Evolutionary conservation across 2,329 filamentous ascomycete species (phyloP), one percentile per base, ranked within the genome.

Genomic region (Cladophialophora yegresii): DNA sequence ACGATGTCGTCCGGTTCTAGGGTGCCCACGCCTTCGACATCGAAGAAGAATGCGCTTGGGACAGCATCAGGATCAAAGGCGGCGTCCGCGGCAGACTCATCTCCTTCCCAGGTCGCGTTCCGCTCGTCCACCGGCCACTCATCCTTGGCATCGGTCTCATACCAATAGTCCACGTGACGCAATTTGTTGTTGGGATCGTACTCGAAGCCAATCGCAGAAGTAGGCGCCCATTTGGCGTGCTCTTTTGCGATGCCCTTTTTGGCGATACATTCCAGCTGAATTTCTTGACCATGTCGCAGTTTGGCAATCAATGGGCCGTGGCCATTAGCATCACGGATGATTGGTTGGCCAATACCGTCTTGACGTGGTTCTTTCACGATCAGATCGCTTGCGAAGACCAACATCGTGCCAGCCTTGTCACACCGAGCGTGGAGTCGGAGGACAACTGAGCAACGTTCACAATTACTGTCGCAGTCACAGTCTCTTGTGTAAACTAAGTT

Each of bases 201-300:
- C 78, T 99, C 95, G 75, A 99, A 99, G 26, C 92, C 93, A 47
- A 99, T 88, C 3, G 95, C 95, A 47, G 92, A 85, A 40, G 91
- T 93, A 1, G 95, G 93, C 73, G 92, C 90, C 95, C 95, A 99
- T 78, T 99, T 99, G 9, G 95, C 91, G 78, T 99, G 95, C 77
- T 99, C 95, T 82, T 99, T 99, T 43, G 93, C 93, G 69, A 98
- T 98, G 0, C 95, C 95, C 83, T 98, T 98, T 83, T 96, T 97
- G 57, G 93, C 95, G 70, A 97, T 90, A 75, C 93, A 98, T 67
- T 86, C 90, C 74, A 99, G 86, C 76, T 92, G 89, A 66, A 99
- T 81, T 77, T 96, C 92, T 79, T 99, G 95, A 2, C 90, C 92
- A 74, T 89, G 89, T 64, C 93, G 85, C 74, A 99, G 81, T 82